These are phyloP conservation scores for Globisporangium barbulae DNA, from an alignment of 352 stramenopile genomes.

Conservation along the genomic window DNA sequence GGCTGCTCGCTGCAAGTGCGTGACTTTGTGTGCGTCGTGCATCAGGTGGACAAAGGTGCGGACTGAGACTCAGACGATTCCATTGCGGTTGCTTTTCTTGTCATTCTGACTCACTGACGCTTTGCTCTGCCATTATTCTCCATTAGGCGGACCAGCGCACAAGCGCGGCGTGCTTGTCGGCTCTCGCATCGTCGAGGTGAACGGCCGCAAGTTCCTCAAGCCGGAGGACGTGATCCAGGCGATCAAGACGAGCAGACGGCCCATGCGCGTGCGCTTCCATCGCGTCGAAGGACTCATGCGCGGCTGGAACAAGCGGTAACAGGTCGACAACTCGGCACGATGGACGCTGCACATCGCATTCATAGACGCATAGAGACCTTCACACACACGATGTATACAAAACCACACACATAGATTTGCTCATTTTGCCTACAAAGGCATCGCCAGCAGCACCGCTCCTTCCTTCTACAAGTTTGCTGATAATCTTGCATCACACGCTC, in stretches of 20 bases:
- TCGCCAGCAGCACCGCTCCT: neutral
- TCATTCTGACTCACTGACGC: neutral
- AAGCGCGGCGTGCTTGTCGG: slow-evolving; percentile 62
- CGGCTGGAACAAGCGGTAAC: slow-evolving; percentile 37
- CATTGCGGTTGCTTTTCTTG: neutral
- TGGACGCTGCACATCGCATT: neutral
- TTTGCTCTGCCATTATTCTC: neutral
- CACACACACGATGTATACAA: neutral
- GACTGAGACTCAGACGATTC: neutral
- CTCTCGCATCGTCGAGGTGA: slow-evolving; percentile 62
- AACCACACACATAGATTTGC: neutral
- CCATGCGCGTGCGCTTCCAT: slow-evolving; percentile 63
- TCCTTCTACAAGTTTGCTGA: neutral
- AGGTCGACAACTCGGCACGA: neutral
- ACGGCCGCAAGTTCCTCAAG: slow-evolving; percentile 47
- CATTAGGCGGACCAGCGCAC: slow-evolving; percentile 43
- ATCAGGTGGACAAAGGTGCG: slow-evolving; percentile 45
- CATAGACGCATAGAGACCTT: slow-evolving; percentile 17
- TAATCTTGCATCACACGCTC: neutral
- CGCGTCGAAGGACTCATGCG: slow-evolving; percentile 79
- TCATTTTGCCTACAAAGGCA: neutral
- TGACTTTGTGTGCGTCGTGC: slow-evolving; percentile 59
- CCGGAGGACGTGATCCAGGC: slow-evolving; percentile 44
- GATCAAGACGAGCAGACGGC: slow-evolving; percentile 52
- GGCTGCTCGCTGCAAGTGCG: slow-evolving; percentile 52